Conservation (phyloP, 2,329 filamentous ascomycete species). For the Aspergillus sp. region DNA sequence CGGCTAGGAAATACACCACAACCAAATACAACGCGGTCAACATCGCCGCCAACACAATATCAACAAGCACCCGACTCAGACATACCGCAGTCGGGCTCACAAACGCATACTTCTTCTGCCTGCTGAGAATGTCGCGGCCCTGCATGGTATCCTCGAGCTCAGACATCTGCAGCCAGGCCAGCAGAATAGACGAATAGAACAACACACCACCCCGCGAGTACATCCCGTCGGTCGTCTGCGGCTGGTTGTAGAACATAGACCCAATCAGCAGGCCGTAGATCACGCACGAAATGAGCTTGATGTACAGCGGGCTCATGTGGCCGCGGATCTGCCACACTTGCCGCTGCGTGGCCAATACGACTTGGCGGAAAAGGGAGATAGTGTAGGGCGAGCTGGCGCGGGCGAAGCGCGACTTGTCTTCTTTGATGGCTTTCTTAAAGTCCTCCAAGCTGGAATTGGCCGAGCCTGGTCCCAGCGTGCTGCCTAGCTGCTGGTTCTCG, state of each 20-base stretch:
- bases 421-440: slow-evolving; percentile 61
- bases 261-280: slow-evolving; percentile 69
- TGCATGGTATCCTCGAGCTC: slow-evolving; percentile 74
- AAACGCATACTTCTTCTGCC: slow-evolving; percentile 63
- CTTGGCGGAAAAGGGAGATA: slow-evolving; percentile 67
- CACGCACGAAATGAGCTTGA: slow-evolving; percentile 71
- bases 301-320: slow-evolving; percentile 67
- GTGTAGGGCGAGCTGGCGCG: slow-evolving; percentile 69
- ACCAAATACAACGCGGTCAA: slow-evolving; percentile 56
- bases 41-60: slow-evolving; percentile 53
- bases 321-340: slow-evolving; percentile 74
- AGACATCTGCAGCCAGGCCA: slow-evolving; percentile 66
- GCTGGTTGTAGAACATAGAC: slow-evolving; percentile 67
- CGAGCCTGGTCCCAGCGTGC: slow-evolving; percentile 45
- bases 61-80: slow-evolving; percentile 56
- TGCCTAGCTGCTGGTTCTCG: slow-evolving; percentile 38
- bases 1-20: slow-evolving; percentile 61
- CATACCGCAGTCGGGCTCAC: slow-evolving; percentile 61
- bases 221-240: slow-evolving; percentile 54
- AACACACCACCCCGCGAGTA: slow-evolving; percentile 59
- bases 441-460: slow-evolving; percentile 28
- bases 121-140: slow-evolving; percentile 64
- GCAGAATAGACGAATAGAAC: slow-evolving; percentile 62
- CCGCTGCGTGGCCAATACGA: slow-evolving; percentile 56
- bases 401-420: slow-evolving; percentile 52